Conservation (phyloP, 2,329 filamentous ascomycete genomes). For the Colletotrichum melonis region DNA sequence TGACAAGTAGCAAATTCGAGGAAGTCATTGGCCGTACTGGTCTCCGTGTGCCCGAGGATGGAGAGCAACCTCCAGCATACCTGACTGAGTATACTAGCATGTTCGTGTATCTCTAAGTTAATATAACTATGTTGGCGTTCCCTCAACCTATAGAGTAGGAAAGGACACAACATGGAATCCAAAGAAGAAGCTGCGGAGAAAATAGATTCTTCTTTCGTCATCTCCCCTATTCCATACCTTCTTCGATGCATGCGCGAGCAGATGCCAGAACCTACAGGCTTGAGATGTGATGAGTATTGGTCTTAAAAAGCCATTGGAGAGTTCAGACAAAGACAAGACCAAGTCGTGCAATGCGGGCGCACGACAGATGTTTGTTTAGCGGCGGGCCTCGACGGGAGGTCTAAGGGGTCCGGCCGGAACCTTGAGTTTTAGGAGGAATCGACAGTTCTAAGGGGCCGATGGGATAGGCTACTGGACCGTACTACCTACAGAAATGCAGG, state of each 20-base stretch:
- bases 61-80: too few relatives aligned
- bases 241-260: background rate
- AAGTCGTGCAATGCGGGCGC: constrained; percentile 1
- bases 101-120: too few relatives aligned
- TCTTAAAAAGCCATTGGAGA: background rate
- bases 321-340: constrained; percentile 23
- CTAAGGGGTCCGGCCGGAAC: constrained; percentile 15
- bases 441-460: background rate
- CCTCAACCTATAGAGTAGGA: background rate
- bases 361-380: background rate
- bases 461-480: too few relatives aligned
- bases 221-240: background rate
- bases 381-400: constrained; percentile 20
- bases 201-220: background rate
- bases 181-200: background rate
- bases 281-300: background rate
- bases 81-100: too few relatives aligned
- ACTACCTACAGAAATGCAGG: too few relatives aligned
- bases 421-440: background rate
- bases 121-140: too few relatives aligned
- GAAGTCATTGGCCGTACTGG: background rate
- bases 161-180: background rate
- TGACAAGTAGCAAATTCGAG: background rate
- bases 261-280: background rate
- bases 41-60: background rate